phyloP scores from a whole-genome alignment of 257 asterid genomes.

The Sherardia arvensis region DNA sequence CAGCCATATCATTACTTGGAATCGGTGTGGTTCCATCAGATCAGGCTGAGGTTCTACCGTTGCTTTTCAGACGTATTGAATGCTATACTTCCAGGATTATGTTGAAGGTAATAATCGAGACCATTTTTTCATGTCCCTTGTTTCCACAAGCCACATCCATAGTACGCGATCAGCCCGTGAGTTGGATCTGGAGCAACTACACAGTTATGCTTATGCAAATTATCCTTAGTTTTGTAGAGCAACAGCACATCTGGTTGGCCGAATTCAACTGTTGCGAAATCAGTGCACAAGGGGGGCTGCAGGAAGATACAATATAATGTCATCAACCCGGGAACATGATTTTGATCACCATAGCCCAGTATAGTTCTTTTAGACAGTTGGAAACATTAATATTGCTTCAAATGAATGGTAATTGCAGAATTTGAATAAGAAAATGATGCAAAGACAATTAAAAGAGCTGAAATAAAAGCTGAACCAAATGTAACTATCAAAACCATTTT shows the following conservation, averaged over 20 bases:
- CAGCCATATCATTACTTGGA: too few relatives aligned
- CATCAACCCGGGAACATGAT: too few relatives aligned
- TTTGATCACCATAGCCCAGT: too few relatives aligned
- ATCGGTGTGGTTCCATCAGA: too few relatives aligned
- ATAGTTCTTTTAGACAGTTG: too few relatives aligned
- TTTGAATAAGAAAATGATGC: slow-evolving; percentile 35
- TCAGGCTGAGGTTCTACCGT: too few relatives aligned
- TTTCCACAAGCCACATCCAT: slow-evolving; percentile 79
- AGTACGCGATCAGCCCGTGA: slow-evolving; percentile 10
- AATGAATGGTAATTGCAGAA: slow-evolving; percentile 1
- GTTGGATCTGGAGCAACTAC: slow-evolving; percentile 17
- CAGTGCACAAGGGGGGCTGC: slow-evolving; percentile 70
- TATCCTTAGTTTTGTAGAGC: slow-evolving; percentile 22
- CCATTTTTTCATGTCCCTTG: slow-evolving; percentile 44
- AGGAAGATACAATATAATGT: background rate
- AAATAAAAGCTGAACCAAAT: slow-evolving; percentile 37
- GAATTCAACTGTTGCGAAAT: slow-evolving; percentile 43
- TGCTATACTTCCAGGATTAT: too few relatives aligned
- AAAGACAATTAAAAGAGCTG: slow-evolving; percentile 42
- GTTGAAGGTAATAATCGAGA: slow-evolving; percentile 59
- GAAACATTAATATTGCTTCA: slow-evolving; percentile 18
- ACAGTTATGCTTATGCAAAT: slow-evolving; percentile 24
- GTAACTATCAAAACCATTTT: slow-evolving; percentile 48
- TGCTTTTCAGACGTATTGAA: too few relatives aligned
- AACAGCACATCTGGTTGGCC: slow-evolving; percentile 45